Base-by-base conservation (phyloP, 331 rosid species). In the Quercus phellos region DNA sequence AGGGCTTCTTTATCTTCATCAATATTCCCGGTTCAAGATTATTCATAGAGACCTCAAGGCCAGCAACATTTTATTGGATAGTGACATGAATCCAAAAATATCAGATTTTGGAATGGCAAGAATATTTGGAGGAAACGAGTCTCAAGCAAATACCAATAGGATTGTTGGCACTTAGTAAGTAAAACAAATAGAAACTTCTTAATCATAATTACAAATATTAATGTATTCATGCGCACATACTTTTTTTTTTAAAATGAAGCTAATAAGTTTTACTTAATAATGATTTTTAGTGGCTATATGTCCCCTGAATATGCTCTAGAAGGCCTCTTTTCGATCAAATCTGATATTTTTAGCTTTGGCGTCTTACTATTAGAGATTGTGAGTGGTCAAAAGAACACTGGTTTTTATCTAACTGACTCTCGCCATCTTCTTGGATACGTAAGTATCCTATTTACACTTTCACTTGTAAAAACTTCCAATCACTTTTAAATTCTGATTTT, bases 341-440 rank as follows among this genome's bases (percentile, higher is more conserved):
- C 24, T 0, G 26, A 64, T 32, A 24, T 32, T 12, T 64, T 64
- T 2, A 64, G 50, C 2, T 64, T 32, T 32, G 70, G 16, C 0
- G 3, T 64, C 6, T 6, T 30, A 7, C 1, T 83, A 1, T 73
- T 83, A 5, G 81, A 83, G 56, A 70, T 79, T 24, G 22, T 75
- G 12, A 79, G 83, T 6, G 84, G 78, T 2, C 43, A 21, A 68
- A 83, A 79, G 70, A 79, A 71, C 2, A 73, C 72, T 55, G 56
- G 19, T 35, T 83, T 79, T 55, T 21, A 7, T 21, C 43, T 63
- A 53, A 11, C 53, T 12, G 42, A 66, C 71, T 68, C 76, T 22
- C 6, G 53, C 53, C 61, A 84, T 72, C 68, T 80, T 51, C n/a
- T 76, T n/a, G 79, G 77, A 46, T 74, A 84, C 76, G 84, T 76